Conservation (phyloP, 177 flowering plant species). For the Vitis hybrid region DNA sequence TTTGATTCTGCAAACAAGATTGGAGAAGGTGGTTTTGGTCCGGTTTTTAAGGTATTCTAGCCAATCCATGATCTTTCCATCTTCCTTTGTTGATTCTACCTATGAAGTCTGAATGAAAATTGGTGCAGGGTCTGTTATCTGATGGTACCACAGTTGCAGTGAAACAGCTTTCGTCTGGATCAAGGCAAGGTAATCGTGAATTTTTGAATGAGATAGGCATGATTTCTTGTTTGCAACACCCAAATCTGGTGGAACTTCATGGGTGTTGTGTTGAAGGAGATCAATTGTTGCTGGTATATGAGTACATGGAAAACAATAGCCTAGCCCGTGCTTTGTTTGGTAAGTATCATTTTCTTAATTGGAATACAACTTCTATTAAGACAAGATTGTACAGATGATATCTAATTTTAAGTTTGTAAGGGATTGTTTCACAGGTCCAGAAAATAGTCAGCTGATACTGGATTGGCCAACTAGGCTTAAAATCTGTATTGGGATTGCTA, state of each 20-base stretch:
- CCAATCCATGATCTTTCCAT: neutral
- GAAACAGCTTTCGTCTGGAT: conserved; percentile 77
- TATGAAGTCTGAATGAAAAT: conserved; percentile 1
- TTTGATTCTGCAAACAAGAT: conserved; percentile 66
- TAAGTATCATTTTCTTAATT: conserved; percentile 20
- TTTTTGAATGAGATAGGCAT: conserved; percentile 80
- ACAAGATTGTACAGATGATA: no score
- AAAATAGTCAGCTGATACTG: conserved; percentile 34
- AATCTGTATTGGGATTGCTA: conserved; percentile 72
- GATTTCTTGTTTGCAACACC: conserved; percentile 77
- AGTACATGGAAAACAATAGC: conserved; percentile 78
- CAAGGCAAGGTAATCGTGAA: conserved; percentile 83
- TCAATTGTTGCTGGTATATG: conserved; percentile 66
- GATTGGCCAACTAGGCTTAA: conserved; percentile 68
- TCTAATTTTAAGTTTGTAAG: neutral
- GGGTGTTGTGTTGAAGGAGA: conserved; percentile 75
- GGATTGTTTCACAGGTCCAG: conserved; percentile 29
- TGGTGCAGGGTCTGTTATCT: conserved; percentile 53
- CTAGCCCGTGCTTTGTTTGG: conserved; percentile 72
- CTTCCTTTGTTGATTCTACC: neutral
- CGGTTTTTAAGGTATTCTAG: conserved; percentile 72
- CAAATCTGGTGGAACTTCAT: conserved; percentile 73
- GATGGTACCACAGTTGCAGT: conserved; percentile 76
- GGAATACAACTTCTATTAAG: neutral
- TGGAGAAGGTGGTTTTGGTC: conserved; percentile 92